Conservation (phyloP, 352 stramenopile genomes). For the Globisporangium abappressorium region DNA sequence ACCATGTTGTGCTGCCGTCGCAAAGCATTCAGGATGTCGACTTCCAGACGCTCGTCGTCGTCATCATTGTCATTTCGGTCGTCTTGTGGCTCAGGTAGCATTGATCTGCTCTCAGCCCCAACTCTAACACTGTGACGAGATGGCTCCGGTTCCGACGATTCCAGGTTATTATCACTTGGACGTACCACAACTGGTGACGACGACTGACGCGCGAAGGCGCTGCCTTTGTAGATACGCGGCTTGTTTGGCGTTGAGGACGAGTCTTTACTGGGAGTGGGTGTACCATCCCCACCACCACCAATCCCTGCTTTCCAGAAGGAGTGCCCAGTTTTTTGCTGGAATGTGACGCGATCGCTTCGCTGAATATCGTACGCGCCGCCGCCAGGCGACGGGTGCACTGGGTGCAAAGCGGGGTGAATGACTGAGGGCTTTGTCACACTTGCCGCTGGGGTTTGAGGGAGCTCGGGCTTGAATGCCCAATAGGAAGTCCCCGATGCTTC, state of each 20-base stretch:
- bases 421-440: background rate
- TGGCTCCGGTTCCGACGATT: background rate
- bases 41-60: constrained; percentile 17
- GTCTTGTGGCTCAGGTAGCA: constrained; percentile 1
- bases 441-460: constrained; percentile 2
- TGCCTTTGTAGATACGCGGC: constrained; percentile 21
- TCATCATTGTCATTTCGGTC: constrained; percentile 11
- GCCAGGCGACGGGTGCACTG: constrained; percentile 19
- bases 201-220: constrained; percentile 20
- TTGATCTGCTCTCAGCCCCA: background rate
- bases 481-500: constrained; percentile 25
- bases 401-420: constrained; percentile 14
- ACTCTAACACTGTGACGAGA: background rate
- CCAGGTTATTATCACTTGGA: background rate
- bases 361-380: constrained; percentile 54
- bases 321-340: constrained; percentile 32
- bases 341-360: constrained; percentile 42
- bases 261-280: constrained; percentile 3
- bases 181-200: constrained; percentile 4
- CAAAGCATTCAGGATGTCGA: constrained; percentile 29
- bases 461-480: constrained; percentile 21
- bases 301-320: constrained; percentile 32
- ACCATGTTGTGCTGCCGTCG: constrained; percentile 52
- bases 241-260: constrained; percentile 14
- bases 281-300: background rate